These are phyloP conservation scores for Candida mattraensis DNA, from an alignment of 805 yeast genomes.

Conservation along the genomic window DNA sequence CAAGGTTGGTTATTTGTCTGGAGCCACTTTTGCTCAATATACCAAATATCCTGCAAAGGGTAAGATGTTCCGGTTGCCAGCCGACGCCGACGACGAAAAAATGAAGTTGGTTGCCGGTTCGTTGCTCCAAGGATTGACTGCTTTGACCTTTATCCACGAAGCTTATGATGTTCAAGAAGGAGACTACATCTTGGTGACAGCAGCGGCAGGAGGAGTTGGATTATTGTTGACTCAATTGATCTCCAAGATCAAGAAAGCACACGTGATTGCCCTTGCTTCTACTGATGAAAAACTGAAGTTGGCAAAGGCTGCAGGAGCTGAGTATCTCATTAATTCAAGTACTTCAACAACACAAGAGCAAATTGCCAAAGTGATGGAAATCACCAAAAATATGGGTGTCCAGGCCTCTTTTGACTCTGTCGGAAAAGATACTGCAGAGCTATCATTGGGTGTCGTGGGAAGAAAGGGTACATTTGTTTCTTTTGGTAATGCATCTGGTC, in stretches of 20 bases:
- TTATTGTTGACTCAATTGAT: conserved; percentile 66
- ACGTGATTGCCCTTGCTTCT: conserved; percentile 83
- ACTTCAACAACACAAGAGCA: conserved; percentile 49
- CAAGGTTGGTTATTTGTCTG: conserved; percentile 56
- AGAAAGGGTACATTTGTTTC: conserved; percentile 74
- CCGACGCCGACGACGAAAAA: conserved; percentile 45
- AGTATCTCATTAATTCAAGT: conserved; percentile 55
- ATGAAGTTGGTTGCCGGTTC: conserved; percentile 60
- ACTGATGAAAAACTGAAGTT: conserved; percentile 65
- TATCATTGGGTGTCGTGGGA: conserved; percentile 58
- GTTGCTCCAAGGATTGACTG: conserved; percentile 75
- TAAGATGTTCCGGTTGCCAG: conserved; percentile 50
- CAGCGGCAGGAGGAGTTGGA: conserved; percentile 97
- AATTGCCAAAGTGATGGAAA: conserved; percentile 51
- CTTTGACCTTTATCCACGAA: conserved; percentile 65
- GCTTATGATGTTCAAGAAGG: conserved; percentile 66
- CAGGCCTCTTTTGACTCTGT: conserved; percentile 69
- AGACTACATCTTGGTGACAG: conserved; percentile 76
- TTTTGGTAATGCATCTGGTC: conserved; percentile 86
- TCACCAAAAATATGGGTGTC: conserved; percentile 69
- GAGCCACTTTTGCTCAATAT: conserved; percentile 71
- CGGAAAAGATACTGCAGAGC: conserved; percentile 75
- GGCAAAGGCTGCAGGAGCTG: conserved; percentile 77
- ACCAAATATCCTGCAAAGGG: conserved; percentile 44
- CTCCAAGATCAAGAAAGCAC: conserved; percentile 58